A percentile compares a stretch with the other conserved stretches of the same genome.
Conservation (phyloP, 1,284 basidiomycete species). For the Melampsora occidentalis region DNA sequence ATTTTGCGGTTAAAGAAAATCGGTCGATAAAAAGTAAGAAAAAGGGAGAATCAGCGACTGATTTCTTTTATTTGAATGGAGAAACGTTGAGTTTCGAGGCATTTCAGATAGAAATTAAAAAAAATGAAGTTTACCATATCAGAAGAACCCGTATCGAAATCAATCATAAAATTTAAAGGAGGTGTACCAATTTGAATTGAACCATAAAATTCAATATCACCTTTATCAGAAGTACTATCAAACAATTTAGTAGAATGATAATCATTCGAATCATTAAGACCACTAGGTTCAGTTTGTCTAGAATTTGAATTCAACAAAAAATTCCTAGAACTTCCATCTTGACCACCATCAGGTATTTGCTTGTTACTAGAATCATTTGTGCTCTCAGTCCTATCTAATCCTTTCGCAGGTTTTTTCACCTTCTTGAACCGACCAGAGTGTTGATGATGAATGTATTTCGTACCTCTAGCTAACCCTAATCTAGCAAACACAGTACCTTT, state of each 20-base stretch:
- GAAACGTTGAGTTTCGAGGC: too few species aligned
- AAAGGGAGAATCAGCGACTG: background rate
- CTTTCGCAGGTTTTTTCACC: background rate
- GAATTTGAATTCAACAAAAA: background rate
- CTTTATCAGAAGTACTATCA: slow-evolving; percentile 36
- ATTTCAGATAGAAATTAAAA: background rate
- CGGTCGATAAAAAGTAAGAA: too few species aligned
- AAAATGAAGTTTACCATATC: slow-evolving; percentile 28
- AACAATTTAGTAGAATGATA: slow-evolving; percentile 10
- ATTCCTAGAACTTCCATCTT: background rate
- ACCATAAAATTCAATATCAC: slow-evolving; percentile 48
- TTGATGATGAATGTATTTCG: slow-evolving; percentile 25
- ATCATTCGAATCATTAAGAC: background rate
- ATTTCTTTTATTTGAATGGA: background rate
- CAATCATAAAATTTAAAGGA: slow-evolving; percentile 46
- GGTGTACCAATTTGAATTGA: slow-evolving; percentile 46
- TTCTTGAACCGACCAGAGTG: background rate
- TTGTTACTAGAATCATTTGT: background rate
- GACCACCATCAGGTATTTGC: background rate
- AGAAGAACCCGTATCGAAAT: slow-evolving; percentile 47
- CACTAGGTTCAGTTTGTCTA: background rate
- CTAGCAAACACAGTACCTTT: slow-evolving; percentile 39
- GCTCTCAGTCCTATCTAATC: background rate
- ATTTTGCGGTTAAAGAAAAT: too few species aligned
- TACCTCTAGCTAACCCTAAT: slow-evolving; percentile 23